Base-by-base conservation (phyloP, 257 asterid species). In the Vinca minor region DNA sequence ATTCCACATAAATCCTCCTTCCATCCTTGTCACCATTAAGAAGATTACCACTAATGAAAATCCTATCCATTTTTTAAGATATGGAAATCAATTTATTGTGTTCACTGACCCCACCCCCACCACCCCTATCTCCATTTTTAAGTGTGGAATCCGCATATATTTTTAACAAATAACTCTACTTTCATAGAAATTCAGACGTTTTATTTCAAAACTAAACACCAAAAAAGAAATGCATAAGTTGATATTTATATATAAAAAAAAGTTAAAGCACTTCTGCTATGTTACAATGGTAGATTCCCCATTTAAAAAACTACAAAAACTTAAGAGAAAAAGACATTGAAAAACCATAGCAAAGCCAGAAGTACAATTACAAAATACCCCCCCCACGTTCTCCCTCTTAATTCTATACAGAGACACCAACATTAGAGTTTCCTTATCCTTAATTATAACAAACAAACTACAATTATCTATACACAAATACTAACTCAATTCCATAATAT, bases 201-300 rank as follows among this genome's bases (percentile, higher is more conserved):
- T n/a, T n/a, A n/a, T n/a, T n/a, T n/a, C n/a, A n/a, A n/a, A n/a
- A n/a, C n/a, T n/a, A n/a, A n/a, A n/a, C n/a, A n/a, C n/a, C n/a
- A n/a, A n/a, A n/a, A 62, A 26, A 26, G 8, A 29, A 28, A 44
- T 6, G 48, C 28, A 62, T 42, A 62, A n/a, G 8, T 63, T 46
- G 29, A 64, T 36, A 65, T 52, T 65, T 35, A 38, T 65, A 36
- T 13, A 28, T 53, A 47, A 68, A 31, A 34, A 36, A 59, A 47
- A 48, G 25, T 12, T 49, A 60, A 34, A 69, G 36, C 62, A 69
- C 46, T n/a, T n/a, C n/a, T 52, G 55, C 38, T 62, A 62, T 62
- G 64, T 69, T 69, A 60, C 74, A 69, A 49, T 14, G 65, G 48
- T 57, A 39, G 55, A 67, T 44, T 67, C 64, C 47, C 36, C 56